Evolutionary conservation across 257 asterid species (phyloP).

Genomic region (Anisodus tanguticus): DNA sequence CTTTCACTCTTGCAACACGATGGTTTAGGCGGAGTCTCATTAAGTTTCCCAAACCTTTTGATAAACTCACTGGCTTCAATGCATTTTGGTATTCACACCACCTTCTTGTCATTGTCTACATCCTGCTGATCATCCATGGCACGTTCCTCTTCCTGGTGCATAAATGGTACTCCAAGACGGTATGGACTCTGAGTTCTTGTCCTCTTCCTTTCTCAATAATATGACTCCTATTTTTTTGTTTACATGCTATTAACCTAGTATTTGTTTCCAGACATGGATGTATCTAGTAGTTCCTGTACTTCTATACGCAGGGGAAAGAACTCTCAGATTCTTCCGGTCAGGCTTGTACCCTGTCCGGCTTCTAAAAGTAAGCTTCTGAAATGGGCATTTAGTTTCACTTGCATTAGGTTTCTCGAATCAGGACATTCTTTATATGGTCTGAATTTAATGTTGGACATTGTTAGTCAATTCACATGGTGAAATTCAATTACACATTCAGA

Average conservation of each 20-base stretch:
- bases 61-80: slow-evolving; percentile 92
- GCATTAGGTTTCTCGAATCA: slow-evolving; percentile 6
- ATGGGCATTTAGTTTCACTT: neutral
- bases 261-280: slow-evolving; percentile 87
- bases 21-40: slow-evolving; percentile 89
- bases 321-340: slow-evolving; percentile 82
- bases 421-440: neutral
- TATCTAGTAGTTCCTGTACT: slow-evolving; percentile 88
- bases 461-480: neutral
- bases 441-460: neutral
- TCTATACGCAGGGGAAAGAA: slow-evolving; percentile 88
- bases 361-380: slow-evolving; percentile 62
- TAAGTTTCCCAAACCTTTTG: slow-evolving; percentile 85
- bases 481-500: neutral
- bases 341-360: slow-evolving; percentile 70
- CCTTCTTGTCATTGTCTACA: slow-evolving; percentile 74
- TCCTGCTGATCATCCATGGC: slow-evolving; percentile 79
- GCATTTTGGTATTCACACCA: slow-evolving; percentile 98
- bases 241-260: slow-evolving; percentile 7
- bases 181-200: slow-evolving; percentile 34
- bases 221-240: neutral
- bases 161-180: slow-evolving; percentile 84
- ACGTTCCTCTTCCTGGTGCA: slow-evolving; percentile 76
- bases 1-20: slow-evolving; percentile 82
- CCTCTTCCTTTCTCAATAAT: neutral